Base-by-base conservation (phyloP, 371 early-diverging fungal genomes). In the Nematocida sp. region DNA sequence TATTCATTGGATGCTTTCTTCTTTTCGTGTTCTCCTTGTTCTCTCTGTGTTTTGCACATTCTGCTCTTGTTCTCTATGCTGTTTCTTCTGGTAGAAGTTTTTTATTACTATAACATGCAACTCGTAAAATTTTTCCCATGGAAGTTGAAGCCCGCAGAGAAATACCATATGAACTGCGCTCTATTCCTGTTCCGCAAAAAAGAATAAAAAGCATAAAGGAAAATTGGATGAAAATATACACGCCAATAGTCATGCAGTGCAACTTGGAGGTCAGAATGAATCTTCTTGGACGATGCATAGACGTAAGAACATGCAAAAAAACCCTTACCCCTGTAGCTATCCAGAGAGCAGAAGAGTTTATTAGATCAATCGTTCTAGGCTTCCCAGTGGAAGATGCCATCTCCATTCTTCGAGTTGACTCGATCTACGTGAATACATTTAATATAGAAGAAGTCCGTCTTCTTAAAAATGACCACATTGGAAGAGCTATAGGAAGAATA, bases 401-500 rank as follows among this genome's bases (percentile, higher is more conserved):
- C 91, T 35, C 95, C 91, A 40, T 97, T 92, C 83, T 91, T 90
- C 80, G 87, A 92, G 49, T 91, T 89, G 67, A 86, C 85, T 82
- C 84, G 81, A 78, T 79, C 20, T 82, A 50, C 59, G 81, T 95
- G 80, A 95, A 97, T 79, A 87, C 91, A 18, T 97, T 98, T 83
- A 93, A 96, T 77, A 89, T 95, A 83, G 93, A 93, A 86, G 98
- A 98, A 82, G 91, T 98, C 39, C 93, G 94, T 86, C 93, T 92
- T 16, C 83, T 97, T 51, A 89, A 89, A 59, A 92, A 93, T 55
- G 92, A 93, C 79, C 93, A 98, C 84, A 84, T 96, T 81, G 89
- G 93, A 28, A 89, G 99, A 77, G 97, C 97, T 26, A 90, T 98
- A 80, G 99, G 99, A 78, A 91, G 99, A 83, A 91, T 98, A 80